These are phyloP conservation scores for Petasospora rhodanensis DNA, from an alignment of 1,139 yeast species.

Conservation along the genomic window DNA sequence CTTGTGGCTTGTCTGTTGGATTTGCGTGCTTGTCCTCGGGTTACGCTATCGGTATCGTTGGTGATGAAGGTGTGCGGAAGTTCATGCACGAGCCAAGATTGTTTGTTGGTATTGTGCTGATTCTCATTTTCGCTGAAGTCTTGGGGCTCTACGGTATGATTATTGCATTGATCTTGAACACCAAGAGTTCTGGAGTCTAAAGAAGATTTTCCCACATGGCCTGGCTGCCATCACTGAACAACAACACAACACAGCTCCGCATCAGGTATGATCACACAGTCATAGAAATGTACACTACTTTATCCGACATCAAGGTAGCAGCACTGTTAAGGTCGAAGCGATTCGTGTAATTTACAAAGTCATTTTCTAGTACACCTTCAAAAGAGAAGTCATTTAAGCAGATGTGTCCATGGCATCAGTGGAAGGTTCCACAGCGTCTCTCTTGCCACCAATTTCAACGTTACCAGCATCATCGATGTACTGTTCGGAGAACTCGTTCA, in stretches of 20 bases:
- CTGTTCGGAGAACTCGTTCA: constrained; percentile 62
- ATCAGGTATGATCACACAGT: background rate
- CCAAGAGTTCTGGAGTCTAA: constrained; percentile 62
- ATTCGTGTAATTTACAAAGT: background rate
- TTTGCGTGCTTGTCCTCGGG: constrained; percentile 97
- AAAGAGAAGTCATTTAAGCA: constrained; percentile 9
- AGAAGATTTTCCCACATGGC: too few relatives aligned
- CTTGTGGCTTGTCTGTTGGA: constrained; percentile 94
- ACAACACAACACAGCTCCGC: too few relatives aligned
- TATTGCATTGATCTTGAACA: constrained; percentile 84
- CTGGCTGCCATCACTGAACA: too few relatives aligned
- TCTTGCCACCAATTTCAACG: constrained; percentile 43
- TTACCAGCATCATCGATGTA: constrained; percentile 72
- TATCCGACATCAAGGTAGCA: constrained; percentile 1
- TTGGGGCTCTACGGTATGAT: constrained; percentile 95
- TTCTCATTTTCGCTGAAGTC: constrained; percentile 97
- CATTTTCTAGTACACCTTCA: too few relatives aligned
- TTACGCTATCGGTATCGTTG: constrained; percentile 97
- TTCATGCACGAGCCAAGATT: constrained; percentile 94
- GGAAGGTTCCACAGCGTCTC: constrained; percentile 7
- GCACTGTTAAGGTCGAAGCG: too few relatives aligned
- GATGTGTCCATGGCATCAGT: constrained; percentile 45
- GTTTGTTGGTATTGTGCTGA: constrained; percentile 95
- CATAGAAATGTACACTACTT: too few relatives aligned
- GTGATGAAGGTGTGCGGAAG: constrained; percentile 98